Conservation (phyloP, 129 eudicot species). For the Helianthus tuberosus region DNA sequence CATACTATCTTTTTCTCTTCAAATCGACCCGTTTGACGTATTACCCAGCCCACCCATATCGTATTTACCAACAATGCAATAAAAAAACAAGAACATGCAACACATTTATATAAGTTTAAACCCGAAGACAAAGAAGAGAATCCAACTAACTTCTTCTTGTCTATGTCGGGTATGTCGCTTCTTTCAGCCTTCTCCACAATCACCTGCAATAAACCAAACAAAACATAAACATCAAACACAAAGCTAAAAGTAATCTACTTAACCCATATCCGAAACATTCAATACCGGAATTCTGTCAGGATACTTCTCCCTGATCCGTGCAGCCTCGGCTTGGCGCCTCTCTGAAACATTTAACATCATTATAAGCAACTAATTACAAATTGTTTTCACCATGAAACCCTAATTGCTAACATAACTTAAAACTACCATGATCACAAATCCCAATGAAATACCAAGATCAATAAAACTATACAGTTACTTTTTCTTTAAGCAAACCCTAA, state of each 20-base stretch:
- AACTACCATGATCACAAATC: neutral
- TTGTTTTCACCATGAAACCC: too few relatives aligned
- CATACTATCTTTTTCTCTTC: neutral
- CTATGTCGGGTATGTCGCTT: slow-evolving; percentile 91
- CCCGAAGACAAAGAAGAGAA: neutral
- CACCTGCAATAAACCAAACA: slow-evolving; percentile 52
- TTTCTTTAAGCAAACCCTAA: slow-evolving; percentile 20
- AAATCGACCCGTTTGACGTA: neutral
- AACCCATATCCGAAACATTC: neutral
- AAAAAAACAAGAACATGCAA: slow-evolving; percentile 11
- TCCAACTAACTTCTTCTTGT: slow-evolving; percentile 83
- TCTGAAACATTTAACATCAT: slow-evolving; percentile 39
- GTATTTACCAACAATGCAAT: neutral
- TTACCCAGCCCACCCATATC: neutral
- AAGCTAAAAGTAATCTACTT: neutral
- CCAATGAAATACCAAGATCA: neutral
- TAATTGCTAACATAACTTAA: too few relatives aligned
- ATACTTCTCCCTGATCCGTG: slow-evolving; percentile 97
- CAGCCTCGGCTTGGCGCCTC: slow-evolving; percentile 97
- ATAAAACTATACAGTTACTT: neutral
- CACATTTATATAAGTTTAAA: neutral
- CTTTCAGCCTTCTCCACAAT: slow-evolving; percentile 98
- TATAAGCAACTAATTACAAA: too few relatives aligned
- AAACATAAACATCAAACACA: neutral
- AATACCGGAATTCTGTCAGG: slow-evolving; percentile 95